Conservation (phyloP, 106 monocot genomes). For the Xerophyta viscosa region DNA sequence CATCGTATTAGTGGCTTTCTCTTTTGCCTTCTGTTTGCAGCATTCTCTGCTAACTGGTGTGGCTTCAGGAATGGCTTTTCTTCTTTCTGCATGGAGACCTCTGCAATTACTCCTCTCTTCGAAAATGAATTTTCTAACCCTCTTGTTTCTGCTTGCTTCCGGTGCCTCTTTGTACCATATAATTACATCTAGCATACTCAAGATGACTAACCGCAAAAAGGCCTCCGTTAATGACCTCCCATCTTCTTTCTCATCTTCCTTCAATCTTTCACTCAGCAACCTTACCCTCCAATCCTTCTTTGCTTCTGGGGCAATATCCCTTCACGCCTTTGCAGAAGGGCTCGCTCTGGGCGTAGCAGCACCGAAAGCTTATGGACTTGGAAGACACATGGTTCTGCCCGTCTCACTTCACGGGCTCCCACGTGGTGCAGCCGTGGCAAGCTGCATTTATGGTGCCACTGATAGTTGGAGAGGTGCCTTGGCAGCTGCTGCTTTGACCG, state of each 20-base stretch:
- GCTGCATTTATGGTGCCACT: conserved; percentile 87
- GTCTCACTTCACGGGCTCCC: conserved; percentile 93
- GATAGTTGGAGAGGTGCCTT: conserved; percentile 84
- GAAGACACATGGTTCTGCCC: conserved; percentile 86
- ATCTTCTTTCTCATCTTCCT: conserved; percentile 22
- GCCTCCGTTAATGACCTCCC: conserved; percentile 38
- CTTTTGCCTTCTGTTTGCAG: conserved; percentile 42
- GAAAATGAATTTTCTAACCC: conserved; percentile 57
- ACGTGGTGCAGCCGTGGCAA: conserved; percentile 90
- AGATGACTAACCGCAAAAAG: conserved; percentile 41
- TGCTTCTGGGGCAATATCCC: conserved; percentile 66
- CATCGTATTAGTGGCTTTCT: conserved; percentile 47
- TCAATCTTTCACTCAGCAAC: conserved; percentile 46
- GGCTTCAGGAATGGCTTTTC: conserved; percentile 74
- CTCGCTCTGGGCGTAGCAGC: conserved; percentile 91
- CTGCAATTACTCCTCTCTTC: conserved; percentile 60
- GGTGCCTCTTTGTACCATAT: conserved; percentile 46
- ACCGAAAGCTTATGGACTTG: conserved; percentile 83
- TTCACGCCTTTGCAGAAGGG: conserved; percentile 86
- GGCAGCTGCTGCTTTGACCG: conserved; percentile 69
- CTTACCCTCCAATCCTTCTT: conserved; percentile 81
- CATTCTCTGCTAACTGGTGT: conserved; percentile 76
- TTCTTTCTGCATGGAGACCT: conserved; percentile 82
- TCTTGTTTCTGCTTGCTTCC: conserved; percentile 31
- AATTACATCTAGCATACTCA: conserved; percentile 36